phyloP scores from a whole-genome alignment of 176 grass and related monocot genomes.

The Bothriochloa decipiens region DNA sequence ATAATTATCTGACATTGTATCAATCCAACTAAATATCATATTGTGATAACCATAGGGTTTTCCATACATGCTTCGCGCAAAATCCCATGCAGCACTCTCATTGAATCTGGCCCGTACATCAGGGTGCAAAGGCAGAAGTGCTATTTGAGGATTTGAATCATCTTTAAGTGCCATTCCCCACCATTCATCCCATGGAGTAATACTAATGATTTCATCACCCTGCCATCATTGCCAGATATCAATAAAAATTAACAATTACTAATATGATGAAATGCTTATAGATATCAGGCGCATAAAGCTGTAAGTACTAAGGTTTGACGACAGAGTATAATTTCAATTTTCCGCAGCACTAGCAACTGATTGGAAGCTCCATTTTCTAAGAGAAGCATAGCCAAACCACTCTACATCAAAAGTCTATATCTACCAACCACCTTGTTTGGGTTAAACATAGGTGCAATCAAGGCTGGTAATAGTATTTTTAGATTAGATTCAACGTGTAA shows the following conservation, averaged over 20 bases:
- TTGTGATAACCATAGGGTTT: slow-evolving; percentile 99
- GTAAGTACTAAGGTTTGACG: background rate
- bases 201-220: slow-evolving; percentile 91
- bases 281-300: background rate
- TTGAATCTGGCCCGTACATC: slow-evolving; percentile 77
- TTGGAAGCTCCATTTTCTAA: background rate
- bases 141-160: slow-evolving; percentile 90
- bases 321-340: background rate
- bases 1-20: slow-evolving; percentile 82
- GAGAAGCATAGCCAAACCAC: no score
- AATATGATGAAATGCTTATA: background rate
- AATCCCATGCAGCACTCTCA: slow-evolving; percentile 82
- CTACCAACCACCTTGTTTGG: background rate
- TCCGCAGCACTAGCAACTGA: background rate
- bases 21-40: slow-evolving; percentile 99
- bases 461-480: background rate
- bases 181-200: slow-evolving; percentile 98
- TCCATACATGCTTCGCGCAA: slow-evolving; percentile 81
- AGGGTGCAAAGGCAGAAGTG: slow-evolving; percentile 81
- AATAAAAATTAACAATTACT: background rate
- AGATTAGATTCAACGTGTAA: background rate
- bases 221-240: slow-evolving; percentile 35
- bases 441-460: background rate
- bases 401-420: background rate
- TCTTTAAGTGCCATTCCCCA: slow-evolving; percentile 91